Evolutionary conservation across 805 yeast species (phyloP).

Genomic region (Priceomyces carsonii): DNA sequence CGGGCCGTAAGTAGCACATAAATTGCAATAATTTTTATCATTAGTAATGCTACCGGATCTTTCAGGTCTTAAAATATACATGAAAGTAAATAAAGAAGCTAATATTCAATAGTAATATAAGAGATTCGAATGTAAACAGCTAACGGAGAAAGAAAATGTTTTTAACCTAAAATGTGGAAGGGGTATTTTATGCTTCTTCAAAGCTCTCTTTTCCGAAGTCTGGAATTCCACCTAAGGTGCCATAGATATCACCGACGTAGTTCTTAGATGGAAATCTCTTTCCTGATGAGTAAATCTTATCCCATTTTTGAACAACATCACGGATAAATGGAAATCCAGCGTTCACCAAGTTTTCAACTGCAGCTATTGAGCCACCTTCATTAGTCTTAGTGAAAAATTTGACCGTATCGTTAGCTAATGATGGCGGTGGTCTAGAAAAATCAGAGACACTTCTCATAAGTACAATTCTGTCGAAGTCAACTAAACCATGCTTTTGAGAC

Average conservation of each 20-base stretch:
- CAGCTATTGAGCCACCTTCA: conserved; percentile 53
- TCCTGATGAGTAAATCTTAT: conserved; percentile 29
- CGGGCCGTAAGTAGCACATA: too few relatives aligned
- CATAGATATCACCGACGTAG: conserved; percentile 63
- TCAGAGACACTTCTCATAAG: conserved; percentile 64
- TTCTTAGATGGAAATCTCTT: conserved; percentile 42
- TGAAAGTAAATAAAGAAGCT: too few relatives aligned
- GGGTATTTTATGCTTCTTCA: conserved; percentile 22
- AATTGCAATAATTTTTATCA: too few relatives aligned
- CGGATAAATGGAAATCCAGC: conserved; percentile 57
- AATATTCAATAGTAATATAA: too few relatives aligned
- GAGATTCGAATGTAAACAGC: too few relatives aligned
- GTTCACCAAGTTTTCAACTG: conserved; percentile 50
- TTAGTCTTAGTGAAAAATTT: conserved; percentile 49
- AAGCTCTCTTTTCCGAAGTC: conserved; percentile 36
- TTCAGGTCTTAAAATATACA: too few relatives aligned
- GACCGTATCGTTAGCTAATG: conserved; percentile 43
- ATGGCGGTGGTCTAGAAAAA: conserved; percentile 54
- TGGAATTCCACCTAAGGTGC: conserved; percentile 50
- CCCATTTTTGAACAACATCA: conserved; percentile 55
- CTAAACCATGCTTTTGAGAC: conserved; percentile 53
- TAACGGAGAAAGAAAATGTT: too few relatives aligned
- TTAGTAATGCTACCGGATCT: too few relatives aligned
- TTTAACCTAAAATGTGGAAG: too few relatives aligned
- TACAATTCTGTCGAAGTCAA: conserved; percentile 57